These are phyloP conservation scores for Pholiota conissans DNA, from an alignment of 768 basidiomycete genomes.

Conservation along the genomic window DNA sequence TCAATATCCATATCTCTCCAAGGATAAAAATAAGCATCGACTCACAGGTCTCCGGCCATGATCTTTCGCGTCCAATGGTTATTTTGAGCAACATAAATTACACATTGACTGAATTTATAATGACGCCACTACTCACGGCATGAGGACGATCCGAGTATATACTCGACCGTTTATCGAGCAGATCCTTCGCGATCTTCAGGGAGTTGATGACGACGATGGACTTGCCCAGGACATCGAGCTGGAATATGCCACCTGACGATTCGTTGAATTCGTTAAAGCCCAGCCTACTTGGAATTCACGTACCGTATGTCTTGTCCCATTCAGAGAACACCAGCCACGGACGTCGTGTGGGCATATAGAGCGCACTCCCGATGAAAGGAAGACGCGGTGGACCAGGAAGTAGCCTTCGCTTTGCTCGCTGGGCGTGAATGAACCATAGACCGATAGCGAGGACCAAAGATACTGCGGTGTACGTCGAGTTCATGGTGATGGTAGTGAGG, in stretches of 20 bases:
- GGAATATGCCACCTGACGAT: neutral
- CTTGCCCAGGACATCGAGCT: constrained; percentile 36
- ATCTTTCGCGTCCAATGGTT: no score
- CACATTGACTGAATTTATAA: neutral
- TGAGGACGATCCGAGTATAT: constrained; percentile 47
- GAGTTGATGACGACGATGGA: constrained; percentile 38
- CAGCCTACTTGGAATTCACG: neutral
- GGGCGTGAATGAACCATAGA: neutral
- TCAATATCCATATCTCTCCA: no score
- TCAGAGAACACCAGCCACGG: constrained; percentile 20
- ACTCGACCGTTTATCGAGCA: constrained; percentile 43
- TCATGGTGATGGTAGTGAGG: neutral
- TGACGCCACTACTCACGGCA: constrained; percentile 21
- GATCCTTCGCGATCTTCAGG: constrained; percentile 32
- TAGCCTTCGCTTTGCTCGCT: neutral
- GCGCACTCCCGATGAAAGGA: constrained; percentile 23
- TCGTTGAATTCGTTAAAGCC: neutral
- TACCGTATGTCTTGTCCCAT: constrained; percentile 21
- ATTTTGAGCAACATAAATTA: neutral
- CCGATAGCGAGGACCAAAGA: neutral
- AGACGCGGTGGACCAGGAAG: constrained; percentile 22
- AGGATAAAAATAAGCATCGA: neutral
- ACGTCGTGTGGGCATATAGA: constrained; percentile 19
- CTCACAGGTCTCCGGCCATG: constrained; percentile 17
- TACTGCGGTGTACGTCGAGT: neutral